A percentile compares a stretch with the other conserved stretches of the same genome.
Conservation (phyloP, 1,284 basidiomycete species). For the Leccinum griseonigrum region DNA sequence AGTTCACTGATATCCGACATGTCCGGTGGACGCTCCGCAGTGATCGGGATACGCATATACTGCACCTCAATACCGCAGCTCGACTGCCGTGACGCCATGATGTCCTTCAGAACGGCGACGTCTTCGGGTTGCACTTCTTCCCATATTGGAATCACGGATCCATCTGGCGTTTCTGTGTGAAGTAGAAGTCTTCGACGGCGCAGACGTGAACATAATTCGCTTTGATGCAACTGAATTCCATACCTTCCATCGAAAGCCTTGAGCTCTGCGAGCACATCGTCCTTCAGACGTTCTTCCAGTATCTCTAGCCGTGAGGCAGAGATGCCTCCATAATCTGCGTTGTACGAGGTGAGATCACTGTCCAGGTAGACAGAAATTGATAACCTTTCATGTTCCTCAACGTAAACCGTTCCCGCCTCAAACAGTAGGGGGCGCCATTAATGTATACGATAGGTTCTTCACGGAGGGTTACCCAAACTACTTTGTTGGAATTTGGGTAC, state of each 20-base stretch:
- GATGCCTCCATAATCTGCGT: constrained; percentile 86
- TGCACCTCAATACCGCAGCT: constrained; percentile 58
- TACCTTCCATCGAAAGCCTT: constrained; percentile 80
- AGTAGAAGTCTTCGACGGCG: constrained; percentile 58
- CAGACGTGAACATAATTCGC: constrained; percentile 1
- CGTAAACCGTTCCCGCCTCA: constrained; percentile 77
- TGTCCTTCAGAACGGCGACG: constrained; percentile 85
- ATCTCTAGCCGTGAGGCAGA: constrained; percentile 85
- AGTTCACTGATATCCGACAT: constrained; percentile 71
- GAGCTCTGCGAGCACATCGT: constrained; percentile 87
- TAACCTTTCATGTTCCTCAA: constrained; percentile 85
- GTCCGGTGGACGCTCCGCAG: constrained; percentile 74
- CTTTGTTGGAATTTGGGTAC: constrained; percentile 58
- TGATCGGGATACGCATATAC: constrained; percentile 90
- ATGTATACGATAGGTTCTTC: constrained; percentile 96
- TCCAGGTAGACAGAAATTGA: constrained; percentile 3
- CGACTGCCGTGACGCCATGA: constrained; percentile 70
- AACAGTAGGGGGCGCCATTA: constrained; percentile 82
- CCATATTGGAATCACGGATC: constrained; percentile 93
- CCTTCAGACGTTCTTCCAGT: constrained; percentile 88
- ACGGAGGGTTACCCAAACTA: constrained; percentile 91
- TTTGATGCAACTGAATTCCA: constrained; percentile 13
- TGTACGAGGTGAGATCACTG: constrained; percentile 2
- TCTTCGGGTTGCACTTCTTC: constrained; percentile 81
- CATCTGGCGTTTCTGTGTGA: constrained; percentile 88